A percentile compares a stretch with the other conserved stretches of the same genome.
These are phyloP conservation scores for Pulveroboletus frians DNA, from an alignment of 768 basidiomycete species.

Conservation along the genomic window DNA sequence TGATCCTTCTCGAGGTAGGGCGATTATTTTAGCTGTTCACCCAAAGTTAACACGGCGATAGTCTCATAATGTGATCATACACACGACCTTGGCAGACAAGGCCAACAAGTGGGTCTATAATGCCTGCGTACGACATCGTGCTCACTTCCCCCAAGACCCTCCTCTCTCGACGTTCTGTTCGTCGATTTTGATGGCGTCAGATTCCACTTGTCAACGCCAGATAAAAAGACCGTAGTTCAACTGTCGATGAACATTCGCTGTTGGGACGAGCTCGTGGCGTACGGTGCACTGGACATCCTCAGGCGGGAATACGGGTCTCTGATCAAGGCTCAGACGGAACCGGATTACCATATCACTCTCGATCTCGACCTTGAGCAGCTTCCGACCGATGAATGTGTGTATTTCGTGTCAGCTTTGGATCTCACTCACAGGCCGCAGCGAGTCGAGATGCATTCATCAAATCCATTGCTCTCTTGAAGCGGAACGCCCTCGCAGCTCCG, in stretches of 20 bases:
- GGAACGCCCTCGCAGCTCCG: conserved; percentile 90
- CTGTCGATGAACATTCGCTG: conserved; percentile 97
- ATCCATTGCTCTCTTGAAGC: conserved; percentile 81
- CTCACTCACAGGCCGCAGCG: conserved; percentile 43
- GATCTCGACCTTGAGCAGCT: conserved; percentile 82
- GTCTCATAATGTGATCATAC: conserved; percentile 92
- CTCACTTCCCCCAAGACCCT: conserved; percentile 53
- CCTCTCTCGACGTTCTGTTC: conserved; percentile 89
- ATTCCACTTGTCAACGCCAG: conserved; percentile 87
- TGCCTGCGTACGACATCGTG: conserved; percentile 1
- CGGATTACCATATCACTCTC: conserved; percentile 86
- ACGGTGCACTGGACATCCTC: conserved; percentile 79
- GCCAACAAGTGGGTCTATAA: conserved; percentile 60
- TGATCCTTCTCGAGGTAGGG: conserved; percentile 83
- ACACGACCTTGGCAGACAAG: conserved; percentile 84
- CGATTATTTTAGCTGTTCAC: neutral
- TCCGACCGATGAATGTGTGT: conserved; percentile 73
- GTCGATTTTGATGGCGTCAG: conserved; percentile 97
- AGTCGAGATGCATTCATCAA: conserved; percentile 73
- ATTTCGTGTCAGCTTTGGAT: neutral
- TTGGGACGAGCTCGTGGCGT: conserved; percentile 88
- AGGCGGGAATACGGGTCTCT: conserved; percentile 77
- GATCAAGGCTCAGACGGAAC: conserved; percentile 64
- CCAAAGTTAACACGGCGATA: conserved; percentile 29
- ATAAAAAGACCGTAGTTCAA: conserved; percentile 73